Conservation (phyloP, 805 yeast genomes). For the Phaffomyces opuntiae region DNA sequence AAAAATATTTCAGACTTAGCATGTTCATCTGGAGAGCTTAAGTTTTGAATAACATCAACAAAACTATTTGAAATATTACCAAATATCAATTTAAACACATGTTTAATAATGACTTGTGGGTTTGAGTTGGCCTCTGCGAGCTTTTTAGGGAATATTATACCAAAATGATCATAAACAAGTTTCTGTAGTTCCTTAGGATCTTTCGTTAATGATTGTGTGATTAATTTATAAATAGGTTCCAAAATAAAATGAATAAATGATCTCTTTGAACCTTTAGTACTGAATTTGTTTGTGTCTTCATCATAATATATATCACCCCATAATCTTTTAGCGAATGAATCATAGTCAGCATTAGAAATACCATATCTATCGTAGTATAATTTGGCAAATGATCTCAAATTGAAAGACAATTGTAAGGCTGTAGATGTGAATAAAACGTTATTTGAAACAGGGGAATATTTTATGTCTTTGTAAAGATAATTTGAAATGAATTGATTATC, state of each 20-base stretch:
- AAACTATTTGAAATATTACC: constrained; percentile 40
- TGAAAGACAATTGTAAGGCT: constrained; percentile 54
- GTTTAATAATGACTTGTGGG: constrained; percentile 48
- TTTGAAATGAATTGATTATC: constrained; percentile 24
- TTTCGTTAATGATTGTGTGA: constrained; percentile 51
- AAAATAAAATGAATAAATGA: constrained; percentile 55
- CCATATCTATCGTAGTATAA: constrained; percentile 34
- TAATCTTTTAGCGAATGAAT: constrained; percentile 43
- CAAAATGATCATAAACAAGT: constrained; percentile 43
- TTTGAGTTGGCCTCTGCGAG: constrained; percentile 37
- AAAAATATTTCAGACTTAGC: constrained; percentile 24
- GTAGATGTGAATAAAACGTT: constrained; percentile 76
- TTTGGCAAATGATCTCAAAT: constrained; percentile 55
- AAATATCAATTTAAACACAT: constrained; percentile 50
- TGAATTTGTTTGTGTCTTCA: constrained; percentile 36
- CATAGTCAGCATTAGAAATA: constrained; percentile 23
- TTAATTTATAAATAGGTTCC: constrained; percentile 74
- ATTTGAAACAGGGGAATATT: constrained; percentile 50
- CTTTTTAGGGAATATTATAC: constrained; percentile 34
- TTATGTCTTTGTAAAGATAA: constrained; percentile 20
- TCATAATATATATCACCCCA: constrained; percentile 76
- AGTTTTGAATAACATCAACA: constrained; percentile 38
- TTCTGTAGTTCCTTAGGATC: constrained; percentile 36
- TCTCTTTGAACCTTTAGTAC: constrained; percentile 21
- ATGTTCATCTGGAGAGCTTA: constrained; percentile 33